Base-by-base conservation (phyloP, 106 monocot genomes). In the Narthecium ossifragum region DNA sequence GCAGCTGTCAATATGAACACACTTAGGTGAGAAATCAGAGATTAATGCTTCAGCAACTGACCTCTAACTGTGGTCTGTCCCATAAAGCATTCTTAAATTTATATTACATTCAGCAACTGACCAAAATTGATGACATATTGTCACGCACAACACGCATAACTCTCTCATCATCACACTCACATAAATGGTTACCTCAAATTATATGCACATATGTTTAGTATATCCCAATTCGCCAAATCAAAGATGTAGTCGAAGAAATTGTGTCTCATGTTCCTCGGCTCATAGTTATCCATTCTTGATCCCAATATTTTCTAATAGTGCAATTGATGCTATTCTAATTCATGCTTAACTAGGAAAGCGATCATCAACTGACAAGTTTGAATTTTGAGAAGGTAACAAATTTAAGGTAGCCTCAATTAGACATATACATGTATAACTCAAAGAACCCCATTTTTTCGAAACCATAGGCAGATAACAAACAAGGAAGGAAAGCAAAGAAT, bases 1-100 rank as follows among this genome's bases (percentile, higher is more conserved):
- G 98, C 83, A 82, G 91, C 87, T 90, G 90, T 17, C 17, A 18
- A 64, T 61, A 49, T 11, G 49, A 3, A 51, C 8, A 12, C 12
- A 7, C 8, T 33, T 21, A 60, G 41, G 31, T 17, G 10, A 73
- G 4, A 32, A 27, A 5, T 32, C 50, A 38, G 29, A 25, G 5
- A 60, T 39, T 34, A 38, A 11, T 24, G 12, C 24, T 25, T 58
- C 0, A 39, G 36, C 25, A 39, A 34, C 14, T 37, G 8, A 38
- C 26, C 20, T 24, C 9, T 9, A 58, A 38, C 12, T 24, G 49
- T 1, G 2, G 23, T 49, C 8, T 23, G 8, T 22, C 22, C 49
- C 5, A 8, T 1, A 4, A 49, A 24, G 23, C 4, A 49, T 49
- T n/a, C 2, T 22, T 25, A 22, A 36, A 36, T 49, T 2, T 49